Evolutionary conservation across 2,329 filamentous ascomycete genomes (phyloP), one percentile per base, ranked within the genome.

Genomic region (Aschersonia sp.): DNA sequence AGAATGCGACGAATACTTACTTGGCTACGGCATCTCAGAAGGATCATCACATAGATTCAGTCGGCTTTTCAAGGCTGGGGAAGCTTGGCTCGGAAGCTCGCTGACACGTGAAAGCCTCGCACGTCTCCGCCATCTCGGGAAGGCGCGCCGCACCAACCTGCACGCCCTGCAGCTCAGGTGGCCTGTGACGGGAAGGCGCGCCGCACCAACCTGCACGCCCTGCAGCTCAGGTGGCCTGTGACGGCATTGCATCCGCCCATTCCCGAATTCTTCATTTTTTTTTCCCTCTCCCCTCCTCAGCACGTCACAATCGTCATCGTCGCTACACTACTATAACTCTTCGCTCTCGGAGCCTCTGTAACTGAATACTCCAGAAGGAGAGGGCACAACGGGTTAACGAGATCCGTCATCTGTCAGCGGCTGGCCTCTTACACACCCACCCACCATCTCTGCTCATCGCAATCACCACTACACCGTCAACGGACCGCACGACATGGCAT

Each of bases 401-500:
- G 40, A 47, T 51, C 42, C 44, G 6, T 28, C 43, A 40, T n/a
- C 40, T 41, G 35, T n/a, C n/a, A 30, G 47, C 41, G 35, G 45
- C 30, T 30, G 43, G 47, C 30, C 45, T 29, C 40, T 32, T 47
- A 20, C 29, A 32, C 28, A 40, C 31, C 43, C 28, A 40, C 31
- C 43, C 7, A 38, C 12, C 12, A 38, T 12, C 7, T 38, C 35
- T 20, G 20, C 20, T 20, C 20, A 20, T 20, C 20, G 20, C 20
- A 20, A 20, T 20, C 20, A 20, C 20, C 20, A 20, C 20, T 20
- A 2, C 20, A 20, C 20, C 20, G 20, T 38, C 35, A 3, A 42
- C 50, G 50, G n/a, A 20, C 20, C 40, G 40, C 40, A 45, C 45
- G 46, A 7, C 42, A 89, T 88, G 84, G 74, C 80, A 55, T 73